Evolutionary conservation across 2,329 filamentous ascomycete genomes (phyloP).

Genomic region (Lanzia echinophila): DNA sequence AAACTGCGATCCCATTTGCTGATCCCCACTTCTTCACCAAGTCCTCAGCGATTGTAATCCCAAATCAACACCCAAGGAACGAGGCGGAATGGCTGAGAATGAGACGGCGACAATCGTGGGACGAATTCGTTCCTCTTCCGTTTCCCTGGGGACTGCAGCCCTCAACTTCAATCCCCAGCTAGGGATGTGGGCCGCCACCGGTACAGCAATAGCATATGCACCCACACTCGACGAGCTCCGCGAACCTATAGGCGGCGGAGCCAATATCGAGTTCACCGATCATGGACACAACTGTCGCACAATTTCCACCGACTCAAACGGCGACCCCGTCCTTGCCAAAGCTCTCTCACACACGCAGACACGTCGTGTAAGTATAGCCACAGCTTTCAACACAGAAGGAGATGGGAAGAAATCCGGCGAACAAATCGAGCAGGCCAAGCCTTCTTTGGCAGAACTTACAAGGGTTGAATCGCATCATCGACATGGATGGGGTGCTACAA

Average conservation of each 20-base stretch:
- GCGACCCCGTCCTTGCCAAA: slow-evolving; percentile 1
- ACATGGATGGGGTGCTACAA: slow-evolving; percentile 44
- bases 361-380: not conserved
- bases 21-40: too few relatives aligned
- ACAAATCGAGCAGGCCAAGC: not conserved
- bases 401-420: too few relatives aligned
- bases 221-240: slow-evolving; percentile 15
- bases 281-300: slow-evolving; percentile 13
- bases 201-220: slow-evolving; percentile 17
- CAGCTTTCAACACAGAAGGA: not conserved
- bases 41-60: too few relatives aligned
- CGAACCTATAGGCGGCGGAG: slow-evolving; percentile 15
- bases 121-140: slow-evolving; percentile 12
- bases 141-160: slow-evolving; percentile 12
- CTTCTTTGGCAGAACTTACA: slow-evolving; percentile 1
- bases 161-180: slow-evolving; percentile 17
- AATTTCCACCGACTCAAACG: slow-evolving; percentile 17
- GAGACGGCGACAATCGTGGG: not conserved
- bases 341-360: not conserved
- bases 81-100: not conserved
- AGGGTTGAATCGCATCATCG: slow-evolving; percentile 6
- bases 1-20: not conserved
- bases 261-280: slow-evolving; percentile 18
- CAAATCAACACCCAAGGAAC: too few relatives aligned
- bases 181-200: slow-evolving; percentile 17